phyloP scores from a whole-genome alignment of 768 basidiomycete genomes.

The Hortiboletus campestris region DNA sequence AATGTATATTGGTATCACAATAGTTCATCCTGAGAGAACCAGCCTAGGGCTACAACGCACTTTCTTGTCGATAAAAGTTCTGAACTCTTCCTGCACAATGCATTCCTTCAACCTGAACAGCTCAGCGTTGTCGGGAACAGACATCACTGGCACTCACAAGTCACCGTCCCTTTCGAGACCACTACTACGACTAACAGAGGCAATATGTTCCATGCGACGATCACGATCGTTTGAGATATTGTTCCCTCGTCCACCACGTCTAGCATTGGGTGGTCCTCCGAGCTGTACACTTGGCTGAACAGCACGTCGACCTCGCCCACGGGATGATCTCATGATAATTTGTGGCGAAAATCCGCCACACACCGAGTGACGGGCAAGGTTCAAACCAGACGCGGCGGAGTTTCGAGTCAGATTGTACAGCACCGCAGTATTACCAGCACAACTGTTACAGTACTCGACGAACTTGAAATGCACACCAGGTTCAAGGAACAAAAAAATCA shows the following conservation, averaged over 20 bases:
- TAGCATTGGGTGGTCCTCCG: background rate
- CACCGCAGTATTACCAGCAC: too few species aligned
- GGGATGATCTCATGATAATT: constrained; percentile 15
- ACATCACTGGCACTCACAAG: constrained; percentile 48
- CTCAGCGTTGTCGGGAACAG: constrained; percentile 34
- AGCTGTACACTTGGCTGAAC: background rate
- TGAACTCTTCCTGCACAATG: constrained; percentile 64
- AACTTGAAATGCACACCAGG: too few species aligned
- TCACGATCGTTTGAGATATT: constrained; percentile 6
- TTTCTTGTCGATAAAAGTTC: constrained; percentile 62
- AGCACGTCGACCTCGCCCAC: constrained; percentile 10
- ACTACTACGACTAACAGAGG: constrained; percentile 75
- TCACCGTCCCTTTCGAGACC: constrained; percentile 74
- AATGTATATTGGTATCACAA: background rate
- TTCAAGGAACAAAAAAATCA: background rate
- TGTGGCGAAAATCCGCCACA: background rate
- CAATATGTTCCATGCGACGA: constrained; percentile 58
- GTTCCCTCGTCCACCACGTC: background rate
- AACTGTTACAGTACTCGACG: too few species aligned
- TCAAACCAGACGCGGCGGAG: too few species aligned
- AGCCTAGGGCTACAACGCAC: constrained; percentile 34
- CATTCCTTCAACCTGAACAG: constrained; percentile 55
- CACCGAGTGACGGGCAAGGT: background rate
- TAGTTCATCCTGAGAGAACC: background rate
- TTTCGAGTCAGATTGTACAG: too few species aligned